Evolutionary conservation across 2,329 filamentous ascomycete genomes (phyloP), one percentile per base, ranked within the genome.

Genomic region (Neonectria ditissima): DNA sequence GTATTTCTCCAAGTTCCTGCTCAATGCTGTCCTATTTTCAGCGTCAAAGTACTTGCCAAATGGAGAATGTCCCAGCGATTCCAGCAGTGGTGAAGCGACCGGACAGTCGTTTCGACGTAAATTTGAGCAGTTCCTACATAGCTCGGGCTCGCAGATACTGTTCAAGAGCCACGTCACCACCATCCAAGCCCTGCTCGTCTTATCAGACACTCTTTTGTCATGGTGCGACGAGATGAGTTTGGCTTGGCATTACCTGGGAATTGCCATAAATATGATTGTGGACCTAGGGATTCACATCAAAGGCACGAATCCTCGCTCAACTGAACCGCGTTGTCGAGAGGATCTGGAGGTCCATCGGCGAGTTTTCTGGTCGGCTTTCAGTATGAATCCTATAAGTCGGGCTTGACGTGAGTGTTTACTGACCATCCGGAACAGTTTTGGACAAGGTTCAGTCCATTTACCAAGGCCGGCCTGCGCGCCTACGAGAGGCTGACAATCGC

Each of bases 401-500:
- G 30, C 14, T 11, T 22, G n/a, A n/a, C 4, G 11, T 6, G 4
- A 32, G 48, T 53, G 44, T 50, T 20, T 7, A 4, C n/a, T 43
- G 24, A 24, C 9, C 14, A 13, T 4, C 6, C 14, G 6, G 24
- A 2, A 6, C 9, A 59, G 56, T 51, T 6, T 13, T 59, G 43
- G 86, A 86, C 63, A 87, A 87, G 65, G 80, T 87, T 8, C 85
- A 88, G 63, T 83, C 80, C 14, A 70, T 88, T 0, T 88, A 87
- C 52, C 84, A 85, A 66, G 86, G 85, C 0, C 81, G 85, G 1
- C 86, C 84, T 0, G 80, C 80, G 0, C 82, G 74, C 3, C 71
- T 86, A 6, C 81, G 81, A 9, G 79, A 83, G n/a, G 77, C 77
- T 0, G 81, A 86, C 24, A 79, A 78, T 0, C 73, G 78, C 10